Conservation (phyloP, 441 rosid genomes). For the Pelargonium australe region DNA sequence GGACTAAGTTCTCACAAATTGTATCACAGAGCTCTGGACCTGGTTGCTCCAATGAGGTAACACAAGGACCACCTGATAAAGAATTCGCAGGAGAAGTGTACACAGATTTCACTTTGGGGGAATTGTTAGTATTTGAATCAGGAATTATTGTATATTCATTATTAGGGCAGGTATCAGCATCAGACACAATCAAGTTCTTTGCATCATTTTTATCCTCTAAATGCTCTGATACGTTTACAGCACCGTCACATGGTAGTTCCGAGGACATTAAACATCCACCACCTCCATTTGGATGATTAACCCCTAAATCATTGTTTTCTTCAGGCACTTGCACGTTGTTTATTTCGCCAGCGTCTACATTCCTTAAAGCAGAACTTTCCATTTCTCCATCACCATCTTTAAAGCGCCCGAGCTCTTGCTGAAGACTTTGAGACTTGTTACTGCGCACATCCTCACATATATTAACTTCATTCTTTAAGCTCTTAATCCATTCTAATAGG, state of each 20-base stretch:
- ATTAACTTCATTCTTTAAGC: slow-evolving; percentile 47
- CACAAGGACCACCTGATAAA: slow-evolving; percentile 31
- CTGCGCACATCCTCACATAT: slow-evolving; percentile 34
- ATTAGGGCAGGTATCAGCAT: slow-evolving; percentile 29
- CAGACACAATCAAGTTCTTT: slow-evolving; percentile 28
- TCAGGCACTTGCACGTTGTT: slow-evolving; percentile 23
- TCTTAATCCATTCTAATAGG: slow-evolving; percentile 62
- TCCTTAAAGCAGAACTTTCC: slow-evolving; percentile 28
- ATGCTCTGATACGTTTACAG: slow-evolving; percentile 28
- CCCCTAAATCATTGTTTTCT: slow-evolving; percentile 23
- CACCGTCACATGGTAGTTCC: slow-evolving; percentile 22
- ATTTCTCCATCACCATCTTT: slow-evolving; percentile 40
- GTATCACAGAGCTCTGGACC: slow-evolving; percentile 18
- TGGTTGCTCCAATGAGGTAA: slow-evolving; percentile 26
- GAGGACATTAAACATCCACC: slow-evolving; percentile 26
- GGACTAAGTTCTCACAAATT: slow-evolving; percentile 34
- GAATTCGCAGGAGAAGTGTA: slow-evolving; percentile 32
- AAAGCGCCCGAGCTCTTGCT: slow-evolving; percentile 31
- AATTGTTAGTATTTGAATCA: slow-evolving; percentile 32
- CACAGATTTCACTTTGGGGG: slow-evolving; percentile 32
- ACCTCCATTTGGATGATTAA: slow-evolving; percentile 31
- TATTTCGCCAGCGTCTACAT: slow-evolving; percentile 27
- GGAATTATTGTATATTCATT: slow-evolving; percentile 27
- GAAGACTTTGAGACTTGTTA: slow-evolving; percentile 37
- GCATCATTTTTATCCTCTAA: slow-evolving; percentile 27